Base-by-base conservation (phyloP, 495 filamentous ascomycete species). In the Daldinia bambusicola region DNA sequence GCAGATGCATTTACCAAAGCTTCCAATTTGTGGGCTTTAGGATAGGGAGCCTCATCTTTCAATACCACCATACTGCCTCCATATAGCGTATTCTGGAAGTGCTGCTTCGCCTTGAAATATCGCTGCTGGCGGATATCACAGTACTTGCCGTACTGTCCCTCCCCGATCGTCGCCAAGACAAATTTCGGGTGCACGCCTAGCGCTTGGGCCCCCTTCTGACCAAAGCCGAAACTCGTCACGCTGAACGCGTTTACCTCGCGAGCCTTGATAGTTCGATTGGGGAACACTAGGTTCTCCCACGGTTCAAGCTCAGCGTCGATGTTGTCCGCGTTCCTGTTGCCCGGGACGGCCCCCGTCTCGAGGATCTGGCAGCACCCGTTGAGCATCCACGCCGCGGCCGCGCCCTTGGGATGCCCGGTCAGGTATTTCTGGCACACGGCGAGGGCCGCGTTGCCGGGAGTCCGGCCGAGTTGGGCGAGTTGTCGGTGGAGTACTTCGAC, bases 341-440 rank as follows among this genome's bases (percentile, higher is more conserved):
- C 95, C 4, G 95, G 95, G 36, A 99, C 94, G 13, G 97, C 82
- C 68, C 95, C 95, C 43, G 86, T 89, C 78, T 97, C 95, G 69
- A 99, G 84, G 52, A 95, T 92, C 81, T 99, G 95, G 76, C 98
- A 81, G 76, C 91, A 92, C 60, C 95, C 95, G 84, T 99, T 99
- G 84, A 98, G 90, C 95, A 98, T 98, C 94, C 95, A 99, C 31
- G 94, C 95, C 80, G 95, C 95, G 45, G 95, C 95, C 70, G 95
- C 95, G 87, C 95, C 95, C 87, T 98, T 98, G 74, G 95, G 95
- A 80, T 99, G 95, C 67, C 95, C 95, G 10, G 95, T 98, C 32
- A 99, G 89, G 79, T 97, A 97, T 80, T 99, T 99, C 80, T 99
- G 95, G 89, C 97, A 98, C 77, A 99, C 95, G 80, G 94, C 94